Conservation (phyloP, 768 basidiomycete genomes). For the Crucibulum laeve region DNA sequence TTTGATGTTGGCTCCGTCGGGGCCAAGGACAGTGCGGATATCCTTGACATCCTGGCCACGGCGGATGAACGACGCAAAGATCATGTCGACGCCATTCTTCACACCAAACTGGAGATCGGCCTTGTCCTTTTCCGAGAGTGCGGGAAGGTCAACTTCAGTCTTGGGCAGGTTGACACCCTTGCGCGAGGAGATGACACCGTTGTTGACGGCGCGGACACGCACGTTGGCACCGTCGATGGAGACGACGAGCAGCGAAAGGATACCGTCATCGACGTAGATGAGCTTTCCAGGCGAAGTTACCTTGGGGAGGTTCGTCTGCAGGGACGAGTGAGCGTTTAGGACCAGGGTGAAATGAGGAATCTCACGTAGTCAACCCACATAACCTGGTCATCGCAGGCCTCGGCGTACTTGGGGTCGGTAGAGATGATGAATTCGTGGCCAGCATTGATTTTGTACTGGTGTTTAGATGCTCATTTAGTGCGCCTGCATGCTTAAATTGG, state of each 20-base stretch:
- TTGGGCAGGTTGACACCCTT: conserved; percentile 99
- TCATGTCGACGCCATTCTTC: conserved; percentile 97
- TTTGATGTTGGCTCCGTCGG: conserved; percentile 94
- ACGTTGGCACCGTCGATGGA: conserved; percentile 80
- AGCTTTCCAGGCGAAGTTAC: conserved; percentile 97
- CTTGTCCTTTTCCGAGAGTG: conserved; percentile 98
- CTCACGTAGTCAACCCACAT: conserved; percentile 94
- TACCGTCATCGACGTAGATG: conserved; percentile 98
- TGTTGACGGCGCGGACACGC: conserved; percentile 85
- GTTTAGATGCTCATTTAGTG: neutral
- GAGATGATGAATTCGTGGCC: conserved; percentile 94
- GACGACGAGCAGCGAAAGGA: conserved; percentile 89
- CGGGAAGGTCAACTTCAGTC: conserved; percentile 95
- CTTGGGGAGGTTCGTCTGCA: conserved; percentile 84
- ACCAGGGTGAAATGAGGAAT: conserved; percentile 4
- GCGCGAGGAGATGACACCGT: conserved; percentile 87
- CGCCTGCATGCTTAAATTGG: conserved; percentile 10
- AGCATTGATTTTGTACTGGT: conserved; percentile 74
- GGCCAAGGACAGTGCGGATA: conserved; percentile 90
- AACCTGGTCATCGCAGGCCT: conserved; percentile 75
- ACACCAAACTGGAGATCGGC: conserved; percentile 92
- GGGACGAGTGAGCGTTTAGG: conserved; percentile 1
- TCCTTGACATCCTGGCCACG: conserved; percentile 90
- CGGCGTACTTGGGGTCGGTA: conserved; percentile 77
- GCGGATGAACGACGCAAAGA: conserved; percentile 99